Base-by-base conservation (phyloP, 2,329 filamentous ascomycete species). In the Macrophomina tecta region DNA sequence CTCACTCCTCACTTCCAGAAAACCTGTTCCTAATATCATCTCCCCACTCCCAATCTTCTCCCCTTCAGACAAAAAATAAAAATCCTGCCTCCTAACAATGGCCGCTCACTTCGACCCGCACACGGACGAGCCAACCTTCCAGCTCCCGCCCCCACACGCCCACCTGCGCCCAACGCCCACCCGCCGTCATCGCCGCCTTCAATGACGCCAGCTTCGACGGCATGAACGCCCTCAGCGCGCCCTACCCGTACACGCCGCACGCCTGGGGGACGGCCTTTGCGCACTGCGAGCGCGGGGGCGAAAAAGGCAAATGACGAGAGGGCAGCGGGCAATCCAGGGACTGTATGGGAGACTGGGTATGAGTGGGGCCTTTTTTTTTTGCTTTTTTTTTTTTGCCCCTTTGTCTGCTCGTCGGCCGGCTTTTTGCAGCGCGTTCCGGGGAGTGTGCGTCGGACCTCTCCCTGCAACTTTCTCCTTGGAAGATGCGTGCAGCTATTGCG, bases 331-430 rank as follows among this genome's bases (percentile, higher is more conserved):
- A 28, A 60, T 34, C 14, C 40, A 18, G 6, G 9, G 28, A 60
- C 46, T 34, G 55, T 46, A 8, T 60, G 55, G 55, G 55, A 60
- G 55, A 3, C 46, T 6, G 55, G 38, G 1, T 60, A 38, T 46
- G 28, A 46, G 55, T 45, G 36, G 11, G 36, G 7, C 23, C 23
- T 23, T 23, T 58, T 28, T n/a, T 18, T 18, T 18, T n/a, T n/a
- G n/a, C n/a, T n/a, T n/a, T n/a, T n/a, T n/a, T n/a, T n/a, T n/a
- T n/a, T 18, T 18, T 18, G 18, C 18, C 18, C 18, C 36, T 28
- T n/a, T 16, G 8, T 46, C 3, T 23, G 23, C 23, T 23, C 23
- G 23, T 12, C 34, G 23, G 16, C 40, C n/a, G 36, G 11, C 34
- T 56, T 56, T 34, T 40, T 51, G 8, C 23, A 8, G 9, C 14